phyloP scores from a whole-genome alignment of 2,329 filamentous ascomycete species.

The Ascochyta fabae region DNA sequence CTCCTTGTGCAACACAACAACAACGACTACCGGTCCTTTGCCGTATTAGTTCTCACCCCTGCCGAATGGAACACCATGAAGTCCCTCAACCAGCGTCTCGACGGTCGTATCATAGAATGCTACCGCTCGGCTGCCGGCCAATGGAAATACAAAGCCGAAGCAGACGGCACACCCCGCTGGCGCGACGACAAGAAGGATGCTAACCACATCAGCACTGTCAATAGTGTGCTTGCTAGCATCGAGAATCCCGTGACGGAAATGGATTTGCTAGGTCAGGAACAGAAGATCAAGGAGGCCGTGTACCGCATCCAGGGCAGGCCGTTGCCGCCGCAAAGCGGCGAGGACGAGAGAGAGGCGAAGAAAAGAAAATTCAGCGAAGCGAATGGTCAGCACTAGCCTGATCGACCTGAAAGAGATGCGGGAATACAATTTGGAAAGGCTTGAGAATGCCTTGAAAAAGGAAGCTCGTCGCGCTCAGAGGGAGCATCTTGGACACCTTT shows the following conservation, averaged over 20 bases:
- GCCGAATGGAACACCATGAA: conserved; percentile 88
- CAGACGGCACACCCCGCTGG: conserved; percentile 70
- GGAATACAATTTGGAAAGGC: neutral
- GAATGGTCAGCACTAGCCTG: conserved; percentile 20
- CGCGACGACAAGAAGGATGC: conserved; percentile 91
- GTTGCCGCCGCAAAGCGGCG: conserved; percentile 21
- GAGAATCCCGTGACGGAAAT: conserved; percentile 81
- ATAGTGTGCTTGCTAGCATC: conserved; percentile 89
- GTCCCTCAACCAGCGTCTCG: conserved; percentile 72
- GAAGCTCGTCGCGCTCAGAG: no score
- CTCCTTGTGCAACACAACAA: conserved; percentile 74
- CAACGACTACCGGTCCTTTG: conserved; percentile 69
- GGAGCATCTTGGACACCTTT: no score
- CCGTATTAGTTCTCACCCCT: conserved; percentile 69
- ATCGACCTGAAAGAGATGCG: neutral
- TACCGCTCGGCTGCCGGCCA: conserved; percentile 74
- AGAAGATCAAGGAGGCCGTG: conserved; percentile 78
- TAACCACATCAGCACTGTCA: conserved; percentile 84
- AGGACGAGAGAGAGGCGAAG: conserved; percentile 36
- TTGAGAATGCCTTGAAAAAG: neutral
- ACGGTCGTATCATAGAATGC: conserved; percentile 89
- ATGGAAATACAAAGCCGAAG: conserved; percentile 74
- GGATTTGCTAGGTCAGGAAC: conserved; percentile 74
- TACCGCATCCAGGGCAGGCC: conserved; percentile 65
- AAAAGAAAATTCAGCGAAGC: conserved; percentile 44